phyloP scores from a whole-genome alignment of 768 basidiomycete species.

The Mycena sanguinolenta region DNA sequence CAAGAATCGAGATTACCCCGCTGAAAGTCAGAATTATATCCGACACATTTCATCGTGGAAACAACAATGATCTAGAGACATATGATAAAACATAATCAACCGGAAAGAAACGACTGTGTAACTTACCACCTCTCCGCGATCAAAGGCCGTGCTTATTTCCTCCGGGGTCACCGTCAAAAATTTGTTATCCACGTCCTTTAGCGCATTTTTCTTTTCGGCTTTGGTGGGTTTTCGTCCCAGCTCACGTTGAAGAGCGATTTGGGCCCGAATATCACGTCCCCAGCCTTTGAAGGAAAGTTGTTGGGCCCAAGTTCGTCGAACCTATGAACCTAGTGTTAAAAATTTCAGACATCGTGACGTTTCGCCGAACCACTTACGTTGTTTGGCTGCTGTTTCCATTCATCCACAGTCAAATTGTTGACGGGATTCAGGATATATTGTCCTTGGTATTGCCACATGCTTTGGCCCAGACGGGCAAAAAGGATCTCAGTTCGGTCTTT shows the following conservation, averaged over 20 bases:
- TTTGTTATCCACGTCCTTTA: not conserved
- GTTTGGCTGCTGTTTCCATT: slow-evolving; percentile 41
- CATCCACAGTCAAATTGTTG: slow-evolving; percentile 39
- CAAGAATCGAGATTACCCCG: too few relatives aligned
- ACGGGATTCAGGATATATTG: slow-evolving; percentile 39
- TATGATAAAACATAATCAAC: not conserved
- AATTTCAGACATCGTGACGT: not conserved
- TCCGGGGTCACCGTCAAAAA: slow-evolving; percentile 18
- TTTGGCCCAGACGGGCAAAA: slow-evolving; percentile 32
- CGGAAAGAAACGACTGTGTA: not conserved
- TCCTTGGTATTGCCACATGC: slow-evolving; percentile 48
- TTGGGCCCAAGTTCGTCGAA: slow-evolving; percentile 8
- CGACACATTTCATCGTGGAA: slow-evolving; percentile 18
- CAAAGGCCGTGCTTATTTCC: slow-evolving; percentile 16
- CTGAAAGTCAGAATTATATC: slow-evolving; percentile 23
- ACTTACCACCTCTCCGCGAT: slow-evolving; percentile 23
- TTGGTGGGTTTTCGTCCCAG: slow-evolving; percentile 19
- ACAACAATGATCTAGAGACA: slow-evolving; percentile 1
- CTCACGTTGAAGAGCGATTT: slow-evolving; percentile 5
- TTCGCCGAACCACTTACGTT: not conserved
- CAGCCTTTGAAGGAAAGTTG: slow-evolving; percentile 1
- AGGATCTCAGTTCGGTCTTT: slow-evolving; percentile 2
- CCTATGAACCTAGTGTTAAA: not conserved
- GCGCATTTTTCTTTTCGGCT: not conserved
- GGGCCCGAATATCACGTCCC: slow-evolving; percentile 12